Percentiles rank a stretch among this genome's conserved stretches.
phyloP scores from a whole-genome alignment of 805 yeast species.

The Teunomyces aglyptinius region DNA sequence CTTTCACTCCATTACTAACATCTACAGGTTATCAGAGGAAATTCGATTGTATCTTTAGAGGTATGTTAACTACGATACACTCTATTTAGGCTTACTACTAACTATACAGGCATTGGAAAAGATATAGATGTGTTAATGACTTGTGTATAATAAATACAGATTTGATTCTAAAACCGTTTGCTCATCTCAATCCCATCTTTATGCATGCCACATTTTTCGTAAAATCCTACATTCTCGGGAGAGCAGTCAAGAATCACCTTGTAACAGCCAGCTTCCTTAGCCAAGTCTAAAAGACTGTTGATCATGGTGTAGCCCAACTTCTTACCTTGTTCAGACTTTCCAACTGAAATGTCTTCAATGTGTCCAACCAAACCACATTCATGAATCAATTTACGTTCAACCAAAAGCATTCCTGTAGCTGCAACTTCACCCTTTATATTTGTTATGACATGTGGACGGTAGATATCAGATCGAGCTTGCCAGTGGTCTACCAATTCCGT shows the following conservation, averaged over 20 bases:
- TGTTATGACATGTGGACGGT: slow-evolving; percentile 68
- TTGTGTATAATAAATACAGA: slow-evolving; percentile 10
- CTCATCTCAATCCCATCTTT: slow-evolving; percentile 72
- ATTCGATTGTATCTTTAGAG: slow-evolving; percentile 72
- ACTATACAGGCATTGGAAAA: slow-evolving; percentile 35
- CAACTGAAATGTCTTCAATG: slow-evolving; percentile 90
- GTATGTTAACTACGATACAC: slow-evolving; percentile 31
- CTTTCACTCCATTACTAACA: slow-evolving; percentile 14
- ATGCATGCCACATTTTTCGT: slow-evolving; percentile 80
- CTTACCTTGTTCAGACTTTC: slow-evolving; percentile 74
- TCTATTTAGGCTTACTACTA: slow-evolving; percentile 15
- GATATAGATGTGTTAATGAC: slow-evolving; percentile 14
- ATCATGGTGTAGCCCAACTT: slow-evolving; percentile 72
- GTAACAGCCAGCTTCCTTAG: slow-evolving; percentile 66
- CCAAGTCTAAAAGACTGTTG: slow-evolving; percentile 57
- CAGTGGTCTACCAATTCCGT: slow-evolving; percentile 54
- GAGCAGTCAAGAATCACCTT: slow-evolving; percentile 89
- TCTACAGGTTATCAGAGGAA: slow-evolving; percentile 64
- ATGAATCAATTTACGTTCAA: slow-evolving; percentile 84
- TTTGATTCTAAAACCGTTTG: slow-evolving; percentile 33
- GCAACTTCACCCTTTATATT: slow-evolving; percentile 55
- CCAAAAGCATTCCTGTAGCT: slow-evolving; percentile 77
- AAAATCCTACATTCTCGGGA: slow-evolving; percentile 76
- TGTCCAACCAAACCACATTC: slow-evolving; percentile 85
- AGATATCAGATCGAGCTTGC: slow-evolving; percentile 50